Base-by-base conservation (phyloP, 2,329 filamentous ascomycete genomes). In the Penicillium fuscoglaucum region DNA sequence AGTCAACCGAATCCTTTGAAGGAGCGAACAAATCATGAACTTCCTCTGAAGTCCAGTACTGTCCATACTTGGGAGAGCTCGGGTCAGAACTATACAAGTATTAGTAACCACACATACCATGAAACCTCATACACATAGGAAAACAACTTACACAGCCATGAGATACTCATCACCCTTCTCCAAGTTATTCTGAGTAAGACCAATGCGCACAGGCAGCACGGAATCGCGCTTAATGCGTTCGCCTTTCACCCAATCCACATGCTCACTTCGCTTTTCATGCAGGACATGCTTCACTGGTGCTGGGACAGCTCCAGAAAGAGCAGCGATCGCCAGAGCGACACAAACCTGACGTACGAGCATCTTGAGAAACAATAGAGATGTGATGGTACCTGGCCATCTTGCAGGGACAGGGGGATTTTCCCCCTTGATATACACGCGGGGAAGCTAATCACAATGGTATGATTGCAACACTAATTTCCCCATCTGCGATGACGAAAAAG, bases 161-260 rank as follows among this genome's bases (percentile, higher is more conserved):
- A 80, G 67, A 24, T 71, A 71, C 40, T 78, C 74, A 64, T 77
- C 71, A n/a, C 76, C 78, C 17, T 74, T 71, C 13, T 80, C 74
- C 15, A 81, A 62, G 54, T 81, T 80, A 29, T 70, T 70, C 64
- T 81, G 79, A n/a, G 72, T 74, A 50, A 81, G 61, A 19, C 77
- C 78, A 61, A 81, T 79, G n/a, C 78, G 73, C 65, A 81, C 76
- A 1, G 79, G 78, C 46, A 81, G 63, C 31, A 75, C 67, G 0
- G 73, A 65, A 55, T 72, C 62, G 19, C 70, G 61, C 24, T 75
- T 67, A 49, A 79, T 62, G 35, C 72, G 73, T 46, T 73, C 65
- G 29, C 72, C 62, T 64, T 76, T 76, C 24, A 72, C 61, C 78
- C 78, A 80, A 51, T 73, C 70, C 24, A 70, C 65, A 2, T 70